Percentiles rank a stretch among this genome's conserved stretches.
Evolutionary conservation across 257 asterid species (phyloP).

Genomic region (Schizonepeta tenuifolia): DNA sequence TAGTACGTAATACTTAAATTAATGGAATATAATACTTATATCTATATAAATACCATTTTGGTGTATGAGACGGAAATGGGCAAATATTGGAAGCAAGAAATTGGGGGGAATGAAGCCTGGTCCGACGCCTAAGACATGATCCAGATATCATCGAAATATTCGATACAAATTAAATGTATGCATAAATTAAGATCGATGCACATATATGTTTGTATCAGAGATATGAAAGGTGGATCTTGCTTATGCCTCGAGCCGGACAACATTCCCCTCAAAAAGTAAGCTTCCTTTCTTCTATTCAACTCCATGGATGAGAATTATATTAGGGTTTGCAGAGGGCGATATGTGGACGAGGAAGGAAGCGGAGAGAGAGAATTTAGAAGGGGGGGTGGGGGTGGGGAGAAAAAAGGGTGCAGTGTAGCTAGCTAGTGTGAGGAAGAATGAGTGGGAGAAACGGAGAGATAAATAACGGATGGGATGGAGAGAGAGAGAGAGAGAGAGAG

Average conservation of each 20-base stretch:
- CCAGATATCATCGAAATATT: slow-evolving; percentile 23
- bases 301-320: slow-evolving; percentile 17
- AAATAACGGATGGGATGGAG: slow-evolving; percentile 57
- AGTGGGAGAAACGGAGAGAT: slow-evolving; percentile 46
- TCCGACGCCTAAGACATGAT: slow-evolving; percentile 75
- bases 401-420: not conserved
- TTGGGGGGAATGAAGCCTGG: slow-evolving; percentile 99
- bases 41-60: not conserved
- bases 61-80: not conserved
- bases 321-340: slow-evolving; percentile 20
- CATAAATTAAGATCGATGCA: not conserved
- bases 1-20: too few species aligned
- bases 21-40: too few species aligned
- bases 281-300: slow-evolving; percentile 35
- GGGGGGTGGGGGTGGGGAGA: slow-evolving; percentile 17
- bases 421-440: slow-evolving; percentile 56
- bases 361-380: slow-evolving; percentile 33
- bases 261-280: slow-evolving; percentile 88
- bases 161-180: not conserved
- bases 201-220: not conserved
- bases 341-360: not conserved
- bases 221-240: slow-evolving; percentile 17
- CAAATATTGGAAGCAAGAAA: slow-evolving; percentile 47
- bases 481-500: slow-evolving; percentile 36
- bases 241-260: slow-evolving; percentile 94